These are phyloP conservation scores for Vigna mungo DNA, from an alignment of 306 rosid genomes.

Conservation along the genomic window DNA sequence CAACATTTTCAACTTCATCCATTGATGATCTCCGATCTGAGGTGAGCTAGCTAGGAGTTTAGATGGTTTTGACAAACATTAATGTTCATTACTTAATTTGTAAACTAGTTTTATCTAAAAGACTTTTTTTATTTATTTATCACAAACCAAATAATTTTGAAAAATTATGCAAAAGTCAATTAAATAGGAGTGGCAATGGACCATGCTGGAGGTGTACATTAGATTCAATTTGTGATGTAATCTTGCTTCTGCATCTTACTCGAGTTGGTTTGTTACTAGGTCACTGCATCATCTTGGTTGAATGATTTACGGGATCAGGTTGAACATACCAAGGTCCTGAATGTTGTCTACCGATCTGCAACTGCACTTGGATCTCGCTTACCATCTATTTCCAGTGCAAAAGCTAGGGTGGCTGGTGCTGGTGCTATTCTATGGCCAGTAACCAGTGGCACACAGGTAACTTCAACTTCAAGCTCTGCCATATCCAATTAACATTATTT, in stretches of 20 bases:
- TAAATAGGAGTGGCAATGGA: not conserved
- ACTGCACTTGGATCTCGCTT: constrained; percentile 89
- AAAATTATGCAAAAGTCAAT: not conserved
- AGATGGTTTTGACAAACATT: constrained; percentile 27
- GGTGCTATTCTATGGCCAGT: constrained; percentile 89
- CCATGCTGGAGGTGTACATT: not conserved
- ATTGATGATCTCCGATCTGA: constrained; percentile 92
- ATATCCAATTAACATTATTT: constrained; percentile 23
- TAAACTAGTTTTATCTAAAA: not conserved
- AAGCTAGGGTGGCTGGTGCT: constrained; percentile 89
- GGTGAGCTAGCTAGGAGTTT: constrained; percentile 54
- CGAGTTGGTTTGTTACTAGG: constrained; percentile 56
- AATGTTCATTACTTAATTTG: no score
- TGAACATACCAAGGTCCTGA: constrained; percentile 84
- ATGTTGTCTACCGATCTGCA: constrained; percentile 94
- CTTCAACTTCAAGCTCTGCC: constrained; percentile 9
- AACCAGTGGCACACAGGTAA: constrained; percentile 92
- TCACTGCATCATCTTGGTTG: constrained; percentile 92
- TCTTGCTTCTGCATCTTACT: constrained; percentile 11
- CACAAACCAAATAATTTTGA: not conserved
- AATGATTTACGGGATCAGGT: constrained; percentile 94
- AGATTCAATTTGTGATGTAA: constrained; percentile 1
- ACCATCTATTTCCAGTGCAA: constrained; percentile 92
- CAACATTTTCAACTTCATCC: constrained; percentile 94
- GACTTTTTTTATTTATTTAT: not conserved